phyloP scores from a whole-genome alignment of 371 early-diverging fungal genomes.

The Mortierella sp. region DNA sequence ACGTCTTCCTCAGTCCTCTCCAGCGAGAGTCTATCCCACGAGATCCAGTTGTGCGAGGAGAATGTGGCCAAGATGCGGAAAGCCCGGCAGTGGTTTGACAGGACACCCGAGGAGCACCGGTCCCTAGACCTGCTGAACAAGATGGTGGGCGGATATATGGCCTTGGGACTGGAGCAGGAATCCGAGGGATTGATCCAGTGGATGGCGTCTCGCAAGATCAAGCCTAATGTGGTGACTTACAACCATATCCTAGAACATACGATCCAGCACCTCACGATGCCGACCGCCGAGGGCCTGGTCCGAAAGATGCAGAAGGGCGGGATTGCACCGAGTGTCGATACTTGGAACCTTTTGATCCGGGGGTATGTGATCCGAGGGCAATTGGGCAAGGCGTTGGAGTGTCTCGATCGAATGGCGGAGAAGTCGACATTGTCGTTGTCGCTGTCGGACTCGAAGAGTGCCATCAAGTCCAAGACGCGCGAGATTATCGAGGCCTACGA shows the following conservation, averaged over 20 bases:
- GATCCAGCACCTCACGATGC: slow-evolving; percentile 27
- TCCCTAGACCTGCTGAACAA: slow-evolving; percentile 30
- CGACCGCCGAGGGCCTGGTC: slow-evolving; percentile 32
- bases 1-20: slow-evolving; percentile 28
- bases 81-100: slow-evolving; percentile 46
- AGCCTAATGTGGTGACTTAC: slow-evolving; percentile 37
- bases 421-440: not conserved
- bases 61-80: slow-evolving; percentile 34
- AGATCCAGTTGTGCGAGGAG: slow-evolving; percentile 22
- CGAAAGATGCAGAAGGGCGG: slow-evolving; percentile 30
- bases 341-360: slow-evolving; percentile 47
- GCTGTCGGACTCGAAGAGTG: not conserved
- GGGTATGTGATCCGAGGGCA: slow-evolving; percentile 46
- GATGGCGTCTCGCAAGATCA: slow-evolving; percentile 42
- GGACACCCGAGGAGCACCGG: slow-evolving; percentile 11
- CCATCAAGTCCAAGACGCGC: slow-evolving; percentile 21
- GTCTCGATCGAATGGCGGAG: slow-evolving; percentile 41
- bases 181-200: slow-evolving; percentile 37
- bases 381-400: slow-evolving; percentile 23
- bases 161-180: slow-evolving; percentile 39
- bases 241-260: slow-evolving; percentile 46
- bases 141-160: slow-evolving; percentile 49
- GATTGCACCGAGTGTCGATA: slow-evolving; percentile 26
- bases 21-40: slow-evolving; percentile 42
- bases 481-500: slow-evolving; percentile 37